Conservation (phyloP, 495 filamentous ascomycete species). For the Daldinia loculata region DNA sequence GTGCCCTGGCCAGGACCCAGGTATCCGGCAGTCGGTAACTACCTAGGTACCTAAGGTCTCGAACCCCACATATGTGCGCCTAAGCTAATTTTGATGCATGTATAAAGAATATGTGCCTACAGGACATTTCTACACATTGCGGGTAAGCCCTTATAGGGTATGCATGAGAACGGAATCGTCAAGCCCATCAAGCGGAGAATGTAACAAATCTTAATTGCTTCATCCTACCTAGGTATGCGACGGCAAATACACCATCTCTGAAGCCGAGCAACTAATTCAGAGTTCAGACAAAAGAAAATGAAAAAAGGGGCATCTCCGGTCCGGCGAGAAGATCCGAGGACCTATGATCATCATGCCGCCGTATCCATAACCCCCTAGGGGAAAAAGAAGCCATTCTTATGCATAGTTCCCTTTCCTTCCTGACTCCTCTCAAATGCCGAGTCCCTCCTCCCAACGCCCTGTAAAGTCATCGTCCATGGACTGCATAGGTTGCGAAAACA, state of each 20-base stretch:
- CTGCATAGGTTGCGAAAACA: conserved; percentile 37
- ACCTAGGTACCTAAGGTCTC: neutral
- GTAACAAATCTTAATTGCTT: conserved; percentile 29
- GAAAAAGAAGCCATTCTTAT: conserved; percentile 20
- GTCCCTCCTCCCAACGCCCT: conserved; percentile 34
- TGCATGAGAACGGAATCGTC: neutral
- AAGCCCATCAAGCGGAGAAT: conserved; percentile 11
- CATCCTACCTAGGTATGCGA: conserved; percentile 10
- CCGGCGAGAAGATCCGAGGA: neutral
- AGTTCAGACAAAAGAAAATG: conserved; percentile 23
- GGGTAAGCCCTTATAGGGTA: neutral
- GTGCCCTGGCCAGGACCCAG: neutral
- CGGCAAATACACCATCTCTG: conserved; percentile 27
- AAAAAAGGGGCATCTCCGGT: conserved; percentile 14
- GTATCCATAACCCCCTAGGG: conserved; percentile 2
- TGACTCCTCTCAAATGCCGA: conserved; percentile 38
- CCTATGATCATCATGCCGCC: neutral
- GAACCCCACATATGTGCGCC: no score
- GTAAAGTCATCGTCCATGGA: conserved; percentile 33
- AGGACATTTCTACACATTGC: neutral
- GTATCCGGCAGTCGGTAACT: neutral
- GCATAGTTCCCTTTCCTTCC: conserved; percentile 31
- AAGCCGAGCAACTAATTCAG: conserved; percentile 7
- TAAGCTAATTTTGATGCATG: neutral
- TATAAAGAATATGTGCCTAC: neutral